phyloP scores from a whole-genome alignment of 805 yeast species.

The Yarrowia deformans region DNA sequence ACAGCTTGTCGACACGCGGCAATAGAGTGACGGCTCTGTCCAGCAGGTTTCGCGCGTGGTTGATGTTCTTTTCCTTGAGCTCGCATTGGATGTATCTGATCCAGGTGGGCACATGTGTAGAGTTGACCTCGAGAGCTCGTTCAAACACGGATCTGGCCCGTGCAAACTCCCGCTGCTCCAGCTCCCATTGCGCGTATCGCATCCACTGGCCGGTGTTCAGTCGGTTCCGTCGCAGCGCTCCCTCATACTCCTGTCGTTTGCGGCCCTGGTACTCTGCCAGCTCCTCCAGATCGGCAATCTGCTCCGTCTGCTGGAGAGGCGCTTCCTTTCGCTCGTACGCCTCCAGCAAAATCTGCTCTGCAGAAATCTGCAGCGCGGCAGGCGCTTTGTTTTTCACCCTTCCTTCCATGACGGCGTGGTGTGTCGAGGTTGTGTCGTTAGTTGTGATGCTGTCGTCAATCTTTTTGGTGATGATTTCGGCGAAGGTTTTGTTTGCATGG shows the following conservation, averaged over 20 bases:
- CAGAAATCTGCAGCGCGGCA: slow-evolving; percentile 65
- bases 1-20: slow-evolving; percentile 83
- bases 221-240: slow-evolving; percentile 83
- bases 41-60: slow-evolving; percentile 86
- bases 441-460: neutral
- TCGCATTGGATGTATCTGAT: slow-evolving; percentile 81
- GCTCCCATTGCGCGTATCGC: slow-evolving; percentile 88
- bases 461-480: slow-evolving; percentile 8
- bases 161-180: slow-evolving; percentile 75
- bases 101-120: slow-evolving; percentile 84
- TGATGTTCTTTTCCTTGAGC: slow-evolving; percentile 70
- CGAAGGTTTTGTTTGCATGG: slow-evolving; percentile 15
- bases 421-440: neutral
- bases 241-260: slow-evolving; percentile 82
- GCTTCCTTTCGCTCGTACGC: slow-evolving; percentile 61
- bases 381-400: slow-evolving; percentile 54
- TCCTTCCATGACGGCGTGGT: slow-evolving; percentile 34
- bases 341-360: slow-evolving; percentile 68
- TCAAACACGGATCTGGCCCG: slow-evolving; percentile 90
- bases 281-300: slow-evolving; percentile 58
- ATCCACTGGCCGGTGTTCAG: slow-evolving; percentile 88
- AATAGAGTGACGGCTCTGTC: slow-evolving; percentile 76
- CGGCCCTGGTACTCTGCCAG: slow-evolving; percentile 74
- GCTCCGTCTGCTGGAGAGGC: slow-evolving; percentile 54
- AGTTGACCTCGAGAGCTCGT: slow-evolving; percentile 80